These are phyloP conservation scores for Coemansia guatemalensis DNA, from an alignment of 192 early-diverging fungal species.

Conservation along the genomic window DNA sequence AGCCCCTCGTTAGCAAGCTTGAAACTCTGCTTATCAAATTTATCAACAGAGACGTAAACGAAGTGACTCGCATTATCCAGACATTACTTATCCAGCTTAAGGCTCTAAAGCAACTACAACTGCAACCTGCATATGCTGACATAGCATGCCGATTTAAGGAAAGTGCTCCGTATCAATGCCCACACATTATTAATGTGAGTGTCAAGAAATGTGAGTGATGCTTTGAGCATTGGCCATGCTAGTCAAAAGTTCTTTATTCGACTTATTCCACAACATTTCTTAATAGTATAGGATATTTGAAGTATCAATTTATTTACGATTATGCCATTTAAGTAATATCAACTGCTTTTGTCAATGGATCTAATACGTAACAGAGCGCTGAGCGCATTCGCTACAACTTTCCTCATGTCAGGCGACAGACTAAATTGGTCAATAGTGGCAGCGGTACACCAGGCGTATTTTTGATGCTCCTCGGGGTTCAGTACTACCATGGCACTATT, in stretches of 20 bases:
- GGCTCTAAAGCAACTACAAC: neutral
- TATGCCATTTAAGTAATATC: neutral
- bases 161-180: neutral
- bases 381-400: constrained; percentile 33
- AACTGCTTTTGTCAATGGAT: neutral
- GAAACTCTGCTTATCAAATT: neutral
- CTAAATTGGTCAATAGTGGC: constrained; percentile 30
- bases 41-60: neutral
- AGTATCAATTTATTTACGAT: neutral
- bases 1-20: neutral
- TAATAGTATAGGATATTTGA: neutral
- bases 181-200: neutral
- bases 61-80: neutral
- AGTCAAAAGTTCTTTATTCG: neutral
- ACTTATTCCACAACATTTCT: neutral
- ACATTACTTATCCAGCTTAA: neutral
- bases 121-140: neutral
- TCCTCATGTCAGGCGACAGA: constrained; percentile 36
- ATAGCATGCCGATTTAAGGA: neutral
- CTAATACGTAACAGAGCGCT: neutral
- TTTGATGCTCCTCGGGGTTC: constrained; percentile 40
- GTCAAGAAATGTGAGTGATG: neutral
- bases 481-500: constrained; percentile 5
- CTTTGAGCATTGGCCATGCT: neutral
- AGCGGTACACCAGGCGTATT: constrained; percentile 31